Percentiles rank a stretch among this genome's conserved stretches.
Conservation (phyloP, 192 early-diverging fungal genomes). For the Endogone sp. region DNA sequence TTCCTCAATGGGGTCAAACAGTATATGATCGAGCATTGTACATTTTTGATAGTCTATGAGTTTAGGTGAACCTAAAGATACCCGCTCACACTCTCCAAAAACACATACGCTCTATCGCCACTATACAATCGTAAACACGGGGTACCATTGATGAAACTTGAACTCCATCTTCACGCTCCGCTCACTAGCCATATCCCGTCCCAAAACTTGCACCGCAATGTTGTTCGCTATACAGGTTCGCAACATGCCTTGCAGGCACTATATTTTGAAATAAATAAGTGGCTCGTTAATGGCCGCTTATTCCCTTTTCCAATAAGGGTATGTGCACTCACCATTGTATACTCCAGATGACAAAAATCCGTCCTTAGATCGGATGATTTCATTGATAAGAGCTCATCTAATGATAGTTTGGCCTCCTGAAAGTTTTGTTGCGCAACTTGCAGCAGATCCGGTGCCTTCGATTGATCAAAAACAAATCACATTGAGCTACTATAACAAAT, state of each 20-base stretch:
- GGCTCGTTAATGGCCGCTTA: background rate
- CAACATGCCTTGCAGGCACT: slow-evolving; percentile 24
- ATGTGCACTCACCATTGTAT: slow-evolving; percentile 15
- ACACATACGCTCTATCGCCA: no score
- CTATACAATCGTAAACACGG: no score
- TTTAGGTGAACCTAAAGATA: no score
- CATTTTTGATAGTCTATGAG: no score
- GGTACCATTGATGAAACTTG: no score
- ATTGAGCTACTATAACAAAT: no score
- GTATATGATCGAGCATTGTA: no score
- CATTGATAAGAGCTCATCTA: slow-evolving; percentile 8
- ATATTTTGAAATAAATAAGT: background rate
- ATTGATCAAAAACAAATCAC: no score
- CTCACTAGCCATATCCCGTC: no score
- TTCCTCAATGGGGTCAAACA: no score
- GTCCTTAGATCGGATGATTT: slow-evolving; percentile 6
- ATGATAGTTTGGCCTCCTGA: slow-evolving; percentile 7
- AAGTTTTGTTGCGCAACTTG: slow-evolving; percentile 7
- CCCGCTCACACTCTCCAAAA: no score
- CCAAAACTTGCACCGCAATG: slow-evolving; percentile 7
- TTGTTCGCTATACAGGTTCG: slow-evolving; percentile 24
- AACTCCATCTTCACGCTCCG: no score
- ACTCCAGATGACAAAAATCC: slow-evolving; percentile 18
- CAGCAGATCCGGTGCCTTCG: slow-evolving; percentile 2
- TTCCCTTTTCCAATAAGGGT: background rate